These are phyloP conservation scores for Angomonas deanei DNA, from an alignment of 208 protist species.

Conservation along the genomic window DNA sequence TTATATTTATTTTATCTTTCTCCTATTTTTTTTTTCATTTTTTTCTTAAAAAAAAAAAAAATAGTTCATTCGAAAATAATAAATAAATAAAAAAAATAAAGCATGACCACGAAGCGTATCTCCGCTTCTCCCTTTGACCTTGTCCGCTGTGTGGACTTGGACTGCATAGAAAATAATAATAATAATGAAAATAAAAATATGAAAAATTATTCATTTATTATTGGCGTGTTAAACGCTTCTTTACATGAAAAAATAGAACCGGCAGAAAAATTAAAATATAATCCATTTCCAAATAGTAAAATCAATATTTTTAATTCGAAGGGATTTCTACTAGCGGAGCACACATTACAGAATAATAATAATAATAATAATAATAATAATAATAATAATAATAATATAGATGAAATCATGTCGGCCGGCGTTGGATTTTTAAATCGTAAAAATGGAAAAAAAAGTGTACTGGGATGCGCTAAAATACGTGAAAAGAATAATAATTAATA, in stretches of 20 bases:
- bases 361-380: slow-evolving; percentile 3
- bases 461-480: background rate
- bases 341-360: background rate
- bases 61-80: background rate
- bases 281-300: background rate
- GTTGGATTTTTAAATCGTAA: background rate
- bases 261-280: background rate
- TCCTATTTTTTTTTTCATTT: background rate
- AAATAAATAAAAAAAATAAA: slow-evolving; percentile 10
- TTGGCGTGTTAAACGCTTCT: background rate
- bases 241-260: background rate
- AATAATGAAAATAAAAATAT: background rate
- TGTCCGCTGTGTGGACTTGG: background rate
- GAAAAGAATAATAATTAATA: slow-evolving; percentile 11
- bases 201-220: background rate
- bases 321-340: background rate
- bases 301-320: background rate
- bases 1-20: background rate
- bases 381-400: background rate
- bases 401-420: background rate
- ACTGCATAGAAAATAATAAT: background rate
- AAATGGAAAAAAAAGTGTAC: background rate
- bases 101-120: background rate
- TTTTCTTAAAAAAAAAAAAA: slow-evolving; percentile 11
- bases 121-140: background rate